These are phyloP conservation scores for Alternaria alternata DNA, from an alignment of 2,329 filamentous ascomycete genomes.

Conservation along the genomic window DNA sequence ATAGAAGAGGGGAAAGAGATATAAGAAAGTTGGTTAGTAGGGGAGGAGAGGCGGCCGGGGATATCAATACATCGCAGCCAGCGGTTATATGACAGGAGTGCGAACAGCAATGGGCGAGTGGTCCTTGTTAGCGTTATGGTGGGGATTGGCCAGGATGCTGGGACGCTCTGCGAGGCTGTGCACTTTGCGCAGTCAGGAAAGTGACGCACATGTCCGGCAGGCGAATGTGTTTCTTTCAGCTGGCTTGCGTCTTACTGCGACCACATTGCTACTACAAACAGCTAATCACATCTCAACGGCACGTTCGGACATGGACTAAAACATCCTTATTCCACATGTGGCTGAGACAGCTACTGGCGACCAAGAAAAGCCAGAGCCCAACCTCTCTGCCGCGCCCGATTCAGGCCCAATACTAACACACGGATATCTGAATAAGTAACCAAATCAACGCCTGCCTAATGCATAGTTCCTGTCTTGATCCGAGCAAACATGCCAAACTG, in stretches of 20 bases:
- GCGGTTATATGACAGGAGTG: slow-evolving; percentile 33
- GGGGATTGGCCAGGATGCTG: slow-evolving; percentile 21
- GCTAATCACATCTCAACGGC: slow-evolving; percentile 3
- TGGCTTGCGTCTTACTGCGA: slow-evolving; percentile 8
- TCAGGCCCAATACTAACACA: slow-evolving; percentile 27
- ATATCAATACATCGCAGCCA: slow-evolving; percentile 20
- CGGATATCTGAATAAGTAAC: slow-evolving; percentile 17
- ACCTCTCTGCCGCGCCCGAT: slow-evolving; percentile 28
- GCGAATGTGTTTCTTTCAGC: slow-evolving; percentile 20
- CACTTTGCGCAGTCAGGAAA: slow-evolving; percentile 11
- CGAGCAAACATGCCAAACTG: neutral
- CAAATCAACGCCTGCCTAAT: slow-evolving; percentile 29
- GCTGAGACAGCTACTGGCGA: slow-evolving; percentile 6
- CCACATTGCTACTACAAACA: slow-evolving; percentile 6
- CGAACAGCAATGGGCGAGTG: slow-evolving; percentile 27
- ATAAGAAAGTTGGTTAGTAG: neutral
- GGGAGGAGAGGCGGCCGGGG: neutral
- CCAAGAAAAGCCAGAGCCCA: slow-evolving; percentile 24
- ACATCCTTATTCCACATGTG: slow-evolving; percentile 7
- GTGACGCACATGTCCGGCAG: slow-evolving; percentile 18
- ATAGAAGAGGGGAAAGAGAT: neutral
- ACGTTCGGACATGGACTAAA: neutral
- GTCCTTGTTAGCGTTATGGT: slow-evolving; percentile 30
- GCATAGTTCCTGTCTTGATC: slow-evolving; percentile 9
- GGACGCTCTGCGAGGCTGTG: slow-evolving; percentile 20